A percentile compares a stretch with the other conserved stretches of the same genome.
phyloP scores from a whole-genome alignment of 257 asterid species.

The Solanum okadae region DNA sequence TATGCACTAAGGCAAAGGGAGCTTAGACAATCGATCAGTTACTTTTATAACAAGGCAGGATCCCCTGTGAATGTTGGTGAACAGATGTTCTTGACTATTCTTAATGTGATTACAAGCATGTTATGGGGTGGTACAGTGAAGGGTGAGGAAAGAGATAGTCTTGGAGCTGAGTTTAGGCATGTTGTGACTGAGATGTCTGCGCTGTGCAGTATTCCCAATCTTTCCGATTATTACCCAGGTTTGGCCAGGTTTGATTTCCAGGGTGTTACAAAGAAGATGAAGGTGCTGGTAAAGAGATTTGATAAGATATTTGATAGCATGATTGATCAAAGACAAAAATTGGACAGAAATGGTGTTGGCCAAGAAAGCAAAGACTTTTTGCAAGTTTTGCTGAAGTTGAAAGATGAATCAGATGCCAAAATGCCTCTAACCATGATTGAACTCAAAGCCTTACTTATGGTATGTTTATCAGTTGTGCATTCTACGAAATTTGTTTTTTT shows the following conservation, averaged over 20 bases:
- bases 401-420: constrained; percentile 43
- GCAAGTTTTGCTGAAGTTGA: constrained; percentile 43
- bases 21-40: constrained; percentile 28
- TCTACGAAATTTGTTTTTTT: too few relatives aligned
- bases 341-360: background rate
- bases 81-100: constrained; percentile 45
- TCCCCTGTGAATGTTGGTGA: constrained; percentile 44
- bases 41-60: constrained; percentile 25
- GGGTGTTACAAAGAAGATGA: constrained; percentile 50
- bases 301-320: constrained; percentile 47
- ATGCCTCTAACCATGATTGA: constrained; percentile 44
- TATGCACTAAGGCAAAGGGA: constrained; percentile 39
- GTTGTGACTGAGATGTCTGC: constrained; percentile 38
- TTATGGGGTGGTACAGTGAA: constrained; percentile 64
- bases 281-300: constrained; percentile 23
- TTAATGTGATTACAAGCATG: constrained; percentile 75
- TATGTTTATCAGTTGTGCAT: background rate
- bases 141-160: constrained; percentile 42
- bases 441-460: constrained; percentile 74
- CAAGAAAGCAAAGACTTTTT: constrained; percentile 43
- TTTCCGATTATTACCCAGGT: constrained; percentile 60
- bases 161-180: constrained; percentile 52
- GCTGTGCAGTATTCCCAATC: constrained; percentile 39
- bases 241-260: constrained; percentile 59
- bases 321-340: constrained; percentile 33